phyloP scores from a whole-genome alignment of 495 filamentous ascomycete genomes.

The Aspergillus carlsbadensis region DNA sequence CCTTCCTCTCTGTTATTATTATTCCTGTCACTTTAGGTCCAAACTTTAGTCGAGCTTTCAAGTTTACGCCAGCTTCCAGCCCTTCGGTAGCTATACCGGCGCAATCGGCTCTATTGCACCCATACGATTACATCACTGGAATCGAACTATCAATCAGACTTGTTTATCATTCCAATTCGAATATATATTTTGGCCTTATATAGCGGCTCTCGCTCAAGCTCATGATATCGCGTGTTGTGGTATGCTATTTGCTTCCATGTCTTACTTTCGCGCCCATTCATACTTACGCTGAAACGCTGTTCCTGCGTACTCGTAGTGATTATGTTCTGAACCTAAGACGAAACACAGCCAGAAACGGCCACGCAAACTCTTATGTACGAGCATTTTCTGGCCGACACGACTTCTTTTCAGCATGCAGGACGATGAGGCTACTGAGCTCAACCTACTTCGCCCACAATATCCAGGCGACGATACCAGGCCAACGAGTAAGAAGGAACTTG shows the following conservation, averaged over 20 bases:
- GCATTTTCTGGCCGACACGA: neutral
- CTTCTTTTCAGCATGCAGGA: constrained; percentile 26
- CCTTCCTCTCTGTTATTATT: neutral
- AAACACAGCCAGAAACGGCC: neutral
- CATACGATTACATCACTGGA: constrained; percentile 1
- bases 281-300: neutral
- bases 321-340: neutral
- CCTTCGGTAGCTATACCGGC: neutral
- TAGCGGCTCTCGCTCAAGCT: neutral
- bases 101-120: no score
- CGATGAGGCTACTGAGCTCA: constrained; percentile 20
- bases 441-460: constrained; percentile 48
- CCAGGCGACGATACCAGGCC: constrained; percentile 81
- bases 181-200: neutral
- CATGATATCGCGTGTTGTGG: neutral
- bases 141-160: neutral
- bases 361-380: no score
- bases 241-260: neutral
- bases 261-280: no score
- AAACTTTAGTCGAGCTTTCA: neutral
- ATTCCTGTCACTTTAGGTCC: neutral
- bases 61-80: neutral
- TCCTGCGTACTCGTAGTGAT: neutral
- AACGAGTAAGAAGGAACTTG: constrained; percentile 83
- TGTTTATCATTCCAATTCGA: neutral